Evolutionary conservation across 306 rosid genomes (phyloP).

Genomic region (Fragaria ananassa): DNA sequence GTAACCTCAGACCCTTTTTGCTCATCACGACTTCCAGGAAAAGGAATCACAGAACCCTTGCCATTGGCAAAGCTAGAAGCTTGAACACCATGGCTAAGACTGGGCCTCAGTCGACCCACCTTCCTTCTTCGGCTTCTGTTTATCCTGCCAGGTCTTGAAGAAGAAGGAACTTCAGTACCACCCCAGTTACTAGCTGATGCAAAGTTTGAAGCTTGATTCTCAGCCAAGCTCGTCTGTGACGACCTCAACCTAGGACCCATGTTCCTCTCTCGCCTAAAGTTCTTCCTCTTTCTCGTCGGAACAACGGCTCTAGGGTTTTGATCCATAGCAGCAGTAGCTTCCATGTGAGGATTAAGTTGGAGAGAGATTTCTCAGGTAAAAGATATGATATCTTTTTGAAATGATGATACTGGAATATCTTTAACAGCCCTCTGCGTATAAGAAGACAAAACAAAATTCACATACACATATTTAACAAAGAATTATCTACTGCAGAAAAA

Average conservation of each 20-base stretch:
- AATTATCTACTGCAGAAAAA: too few relatives aligned
- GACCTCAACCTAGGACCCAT: background rate
- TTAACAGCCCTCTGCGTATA: background rate
- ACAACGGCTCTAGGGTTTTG: background rate
- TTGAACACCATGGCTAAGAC: background rate
- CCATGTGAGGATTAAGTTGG: background rate
- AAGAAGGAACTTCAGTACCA: background rate
- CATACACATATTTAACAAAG: too few relatives aligned
- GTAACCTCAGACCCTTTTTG: background rate
- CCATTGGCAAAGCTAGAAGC: background rate
- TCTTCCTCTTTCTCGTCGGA: background rate
- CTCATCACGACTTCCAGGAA: background rate
- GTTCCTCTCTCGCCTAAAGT: background rate
- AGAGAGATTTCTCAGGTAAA: background rate
- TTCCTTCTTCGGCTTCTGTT: background rate
- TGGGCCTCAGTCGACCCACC: background rate
- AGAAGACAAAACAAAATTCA: background rate
- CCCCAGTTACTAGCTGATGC: background rate
- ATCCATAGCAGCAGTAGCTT: background rate
- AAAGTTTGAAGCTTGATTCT: background rate
- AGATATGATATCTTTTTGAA: background rate
- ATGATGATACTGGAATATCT: background rate
- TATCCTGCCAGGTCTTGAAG: background rate
- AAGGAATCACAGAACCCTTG: conserved; percentile 3
- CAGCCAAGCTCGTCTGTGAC: background rate